Evolutionary conservation across 2,329 filamentous ascomycete genomes (phyloP), one percentile per base, ranked within the genome.

Genomic region (Macroventuria anomochaeta): DNA sequence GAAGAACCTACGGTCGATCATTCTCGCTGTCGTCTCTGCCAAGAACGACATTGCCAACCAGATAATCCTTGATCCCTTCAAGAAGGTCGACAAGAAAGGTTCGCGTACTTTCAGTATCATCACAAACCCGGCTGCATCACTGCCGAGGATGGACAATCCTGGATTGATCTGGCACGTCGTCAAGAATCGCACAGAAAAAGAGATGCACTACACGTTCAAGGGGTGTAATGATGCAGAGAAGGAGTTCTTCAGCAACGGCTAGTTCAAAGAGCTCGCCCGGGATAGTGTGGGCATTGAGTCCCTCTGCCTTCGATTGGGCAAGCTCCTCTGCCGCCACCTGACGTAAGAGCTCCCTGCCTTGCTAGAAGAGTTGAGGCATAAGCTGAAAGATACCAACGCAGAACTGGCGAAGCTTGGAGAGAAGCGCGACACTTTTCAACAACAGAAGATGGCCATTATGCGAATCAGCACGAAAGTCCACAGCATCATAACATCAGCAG

Each of bases 151-250:
- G 76, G 83, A 50, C 55, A 46, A 1, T 65, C 58, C 1, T 81
- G 75, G 44, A 53, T 79, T 21, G 59, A 71, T 3, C 50, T 85
- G 81, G 82, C 81, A 85, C 57, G 77, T 84, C 15, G 58, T 86
- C 5, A 80, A 77, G 17, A 85, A 25, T 8, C 23, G 8, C 23
- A 85, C 53, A 68, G 76, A 7, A 63, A 63, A 1, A 75, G n/a
- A n/a, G n/a, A n/a, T n/a, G n/a, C 59, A 76, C 31, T 62, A 71
- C 5, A 61, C 65, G 44, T 72, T 75, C 7, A 68, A 66, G 7
- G 64, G 80, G 46, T 77, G 81, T 12, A 75, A 80, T n/a, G 50
- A 46, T 5, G 58, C 70, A 0, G 75, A 78, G 55, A 25, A 10
- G 1, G 20, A 26, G 0, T 77, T 75, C 66, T 76, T 78, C 40